Conservation (phyloP, 2,329 filamentous ascomycete genomes). For the Harringtonia aguacate region DNA sequence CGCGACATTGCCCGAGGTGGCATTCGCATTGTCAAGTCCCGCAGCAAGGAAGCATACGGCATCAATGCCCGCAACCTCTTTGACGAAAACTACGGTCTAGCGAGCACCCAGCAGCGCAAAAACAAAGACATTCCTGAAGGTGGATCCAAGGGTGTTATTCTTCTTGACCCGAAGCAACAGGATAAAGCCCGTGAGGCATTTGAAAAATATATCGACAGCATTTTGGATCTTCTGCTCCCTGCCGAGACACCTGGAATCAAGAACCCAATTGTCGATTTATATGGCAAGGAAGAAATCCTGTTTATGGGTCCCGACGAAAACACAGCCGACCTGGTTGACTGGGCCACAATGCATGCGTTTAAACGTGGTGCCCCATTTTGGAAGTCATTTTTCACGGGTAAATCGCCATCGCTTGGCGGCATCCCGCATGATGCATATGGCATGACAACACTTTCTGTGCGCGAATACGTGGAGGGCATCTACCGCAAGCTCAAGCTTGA, state of each 20-base stretch:
- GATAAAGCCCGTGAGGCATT: slow-evolving; percentile 88
- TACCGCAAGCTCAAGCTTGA: slow-evolving; percentile 93
- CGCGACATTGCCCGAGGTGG: slow-evolving; percentile 93
- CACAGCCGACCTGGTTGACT: slow-evolving; percentile 91
- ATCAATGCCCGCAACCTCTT: slow-evolving; percentile 96
- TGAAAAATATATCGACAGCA: slow-evolving; percentile 99
- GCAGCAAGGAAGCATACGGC: slow-evolving; percentile 87
- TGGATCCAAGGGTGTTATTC: slow-evolving; percentile 93
- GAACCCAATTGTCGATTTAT: slow-evolving; percentile 92
- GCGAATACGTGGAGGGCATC: slow-evolving; percentile 91
- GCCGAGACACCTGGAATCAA: slow-evolving; percentile 94
- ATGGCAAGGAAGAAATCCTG: slow-evolving; percentile 90
- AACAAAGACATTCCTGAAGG: slow-evolving; percentile 99
- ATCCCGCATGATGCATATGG: slow-evolving; percentile 95
- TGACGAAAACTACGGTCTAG: slow-evolving; percentile 97
- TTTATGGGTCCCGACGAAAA: slow-evolving; percentile 99
- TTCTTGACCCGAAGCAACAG: slow-evolving; percentile 88
- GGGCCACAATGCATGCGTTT: slow-evolving; percentile 94
- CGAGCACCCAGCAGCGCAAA: slow-evolving; percentile 97
- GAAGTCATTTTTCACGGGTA: slow-evolving; percentile 99
- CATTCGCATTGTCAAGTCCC: slow-evolving; percentile 96
- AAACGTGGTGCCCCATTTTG: slow-evolving; percentile 87
- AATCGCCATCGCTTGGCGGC: slow-evolving; percentile 89
- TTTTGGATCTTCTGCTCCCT: slow-evolving; percentile 85
- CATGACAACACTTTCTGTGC: slow-evolving; percentile 95